Evolutionary conservation across 2,329 filamentous ascomycete species (phyloP).

Genomic region (Tolypocladium amazonense): DNA sequence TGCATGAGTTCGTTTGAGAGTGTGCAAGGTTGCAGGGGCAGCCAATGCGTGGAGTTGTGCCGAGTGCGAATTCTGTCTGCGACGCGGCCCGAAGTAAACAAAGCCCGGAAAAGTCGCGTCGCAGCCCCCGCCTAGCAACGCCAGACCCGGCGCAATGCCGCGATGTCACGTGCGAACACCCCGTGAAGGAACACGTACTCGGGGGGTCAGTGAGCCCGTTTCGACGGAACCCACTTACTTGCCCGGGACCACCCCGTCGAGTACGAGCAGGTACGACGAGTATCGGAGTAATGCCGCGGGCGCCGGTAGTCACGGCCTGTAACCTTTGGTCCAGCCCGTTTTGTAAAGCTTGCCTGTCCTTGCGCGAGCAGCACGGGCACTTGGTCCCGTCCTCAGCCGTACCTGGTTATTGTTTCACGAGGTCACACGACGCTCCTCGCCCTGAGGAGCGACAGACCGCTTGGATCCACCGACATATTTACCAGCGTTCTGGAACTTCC

Average conservation of each 20-base stretch:
- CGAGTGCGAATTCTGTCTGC: not conserved
- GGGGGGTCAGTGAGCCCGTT: not conserved
- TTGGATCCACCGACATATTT: not conserved
- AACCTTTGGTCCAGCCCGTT: not conserved
- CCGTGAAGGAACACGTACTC: not conserved
- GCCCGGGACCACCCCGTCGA: not conserved
- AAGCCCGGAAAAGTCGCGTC: slow-evolving; percentile 6
- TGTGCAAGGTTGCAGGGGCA: slow-evolving; percentile 6
- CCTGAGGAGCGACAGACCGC: not conserved
- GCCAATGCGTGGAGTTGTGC: not conserved
- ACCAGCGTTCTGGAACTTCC: not conserved
- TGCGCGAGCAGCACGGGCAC: not conserved
- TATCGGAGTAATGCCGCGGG: not conserved
- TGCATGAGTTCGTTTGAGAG: slow-evolving; percentile 17
- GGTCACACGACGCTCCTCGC: not conserved
- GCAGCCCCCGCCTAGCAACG: slow-evolving; percentile 8
- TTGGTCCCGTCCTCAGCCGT: not conserved
- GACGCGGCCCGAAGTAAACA: slow-evolving; percentile 11
- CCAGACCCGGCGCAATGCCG: not conserved
- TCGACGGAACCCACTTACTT: not conserved
- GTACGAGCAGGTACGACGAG: too few species aligned
- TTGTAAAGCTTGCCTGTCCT: not conserved
- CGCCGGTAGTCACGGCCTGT: not conserved
- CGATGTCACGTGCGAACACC: slow-evolving; percentile 8
- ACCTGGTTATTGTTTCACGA: not conserved